Evolutionary conservation across 1,139 yeast species (phyloP).

Genomic region (Geotrichum macrosporum): DNA sequence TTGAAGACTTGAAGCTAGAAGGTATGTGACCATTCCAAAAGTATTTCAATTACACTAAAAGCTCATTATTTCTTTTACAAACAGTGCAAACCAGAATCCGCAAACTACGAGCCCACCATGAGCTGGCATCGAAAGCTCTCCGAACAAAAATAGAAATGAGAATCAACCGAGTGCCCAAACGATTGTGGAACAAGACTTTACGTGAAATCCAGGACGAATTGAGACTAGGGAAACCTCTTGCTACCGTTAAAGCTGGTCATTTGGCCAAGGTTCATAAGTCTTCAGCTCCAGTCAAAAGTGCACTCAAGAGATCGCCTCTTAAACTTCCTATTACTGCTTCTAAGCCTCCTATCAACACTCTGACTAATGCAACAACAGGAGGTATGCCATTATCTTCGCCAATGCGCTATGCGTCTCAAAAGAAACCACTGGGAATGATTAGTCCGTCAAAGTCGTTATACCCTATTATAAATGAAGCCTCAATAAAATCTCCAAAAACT

Average conservation of each 20-base stretch:
- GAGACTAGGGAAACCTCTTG: slow-evolving; percentile 3
- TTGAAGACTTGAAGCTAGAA: slow-evolving; percentile 31
- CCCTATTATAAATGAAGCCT: slow-evolving; percentile 1
- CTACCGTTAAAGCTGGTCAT: slow-evolving; percentile 1
- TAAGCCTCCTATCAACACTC: neutral
- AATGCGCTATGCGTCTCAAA: neutral
- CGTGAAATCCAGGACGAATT: slow-evolving; percentile 31
- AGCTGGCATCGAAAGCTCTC: slow-evolving; percentile 36
- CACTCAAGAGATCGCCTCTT: slow-evolving; percentile 1
- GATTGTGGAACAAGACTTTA: slow-evolving; percentile 43
- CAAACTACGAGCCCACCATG: slow-evolving; percentile 35
- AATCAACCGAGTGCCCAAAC: slow-evolving; percentile 41
- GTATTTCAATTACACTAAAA: neutral
- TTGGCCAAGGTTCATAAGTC: slow-evolving; percentile 1
- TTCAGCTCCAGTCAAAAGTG: neutral
- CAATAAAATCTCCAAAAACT: neutral
- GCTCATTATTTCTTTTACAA: slow-evolving; percentile 12
- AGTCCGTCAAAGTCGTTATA: slow-evolving; percentile 6
- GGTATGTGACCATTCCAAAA: slow-evolving; percentile 18
- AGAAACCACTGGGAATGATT: neutral
- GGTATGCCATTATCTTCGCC: neutral
- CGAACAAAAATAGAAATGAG: slow-evolving; percentile 39
- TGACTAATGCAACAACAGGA: too few species aligned
- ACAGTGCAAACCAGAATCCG: slow-evolving; percentile 32
- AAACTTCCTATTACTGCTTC: neutral